Conservation (phyloP, 2,329 filamentous ascomycete genomes). For the Xylaria hypoxylon region DNA sequence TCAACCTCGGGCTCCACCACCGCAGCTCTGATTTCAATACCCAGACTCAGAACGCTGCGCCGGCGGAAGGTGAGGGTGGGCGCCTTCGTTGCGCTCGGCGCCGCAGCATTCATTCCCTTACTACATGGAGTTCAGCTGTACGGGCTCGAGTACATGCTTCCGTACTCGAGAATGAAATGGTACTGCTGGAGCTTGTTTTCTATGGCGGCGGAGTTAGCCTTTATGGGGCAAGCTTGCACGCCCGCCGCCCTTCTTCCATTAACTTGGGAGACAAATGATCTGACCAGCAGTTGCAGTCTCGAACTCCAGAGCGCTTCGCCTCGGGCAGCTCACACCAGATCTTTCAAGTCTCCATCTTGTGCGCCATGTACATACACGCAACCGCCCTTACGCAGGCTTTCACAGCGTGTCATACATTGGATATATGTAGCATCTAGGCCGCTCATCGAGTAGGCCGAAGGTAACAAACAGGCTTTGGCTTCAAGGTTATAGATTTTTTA, state of each 20-base stretch:
- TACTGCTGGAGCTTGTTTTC: constrained; percentile 23
- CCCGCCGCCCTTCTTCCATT: too few relatives aligned
- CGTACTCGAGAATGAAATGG: constrained; percentile 24
- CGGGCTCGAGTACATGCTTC: constrained; percentile 24
- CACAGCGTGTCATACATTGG: too few relatives aligned
- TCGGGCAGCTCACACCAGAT: constrained; percentile 31
- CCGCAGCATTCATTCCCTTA: constrained; percentile 22
- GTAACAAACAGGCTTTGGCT: too few relatives aligned
- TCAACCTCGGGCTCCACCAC: constrained; percentile 15
- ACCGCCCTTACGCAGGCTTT: too few relatives aligned
- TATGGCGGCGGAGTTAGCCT: constrained; percentile 16
- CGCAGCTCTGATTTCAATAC: constrained; percentile 2
- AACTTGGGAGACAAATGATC: not conserved
- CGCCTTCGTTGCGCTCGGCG: constrained; percentile 22
- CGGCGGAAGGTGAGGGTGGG: constrained; percentile 16
- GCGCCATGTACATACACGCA: too few relatives aligned
- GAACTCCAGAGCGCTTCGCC: constrained; percentile 22
- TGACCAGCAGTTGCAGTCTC: constrained; percentile 18
- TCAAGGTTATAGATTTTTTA: too few relatives aligned
- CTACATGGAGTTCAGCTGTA: constrained; percentile 27
- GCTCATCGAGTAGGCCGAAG: too few relatives aligned
- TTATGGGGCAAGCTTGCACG: constrained; percentile 9
- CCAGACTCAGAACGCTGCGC: constrained; percentile 18
- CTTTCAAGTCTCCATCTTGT: too few relatives aligned
- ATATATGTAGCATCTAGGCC: too few relatives aligned